Evolutionary conservation across 2,329 filamentous ascomycete species (phyloP).

Genomic region (Mycogone perniciosa): DNA sequence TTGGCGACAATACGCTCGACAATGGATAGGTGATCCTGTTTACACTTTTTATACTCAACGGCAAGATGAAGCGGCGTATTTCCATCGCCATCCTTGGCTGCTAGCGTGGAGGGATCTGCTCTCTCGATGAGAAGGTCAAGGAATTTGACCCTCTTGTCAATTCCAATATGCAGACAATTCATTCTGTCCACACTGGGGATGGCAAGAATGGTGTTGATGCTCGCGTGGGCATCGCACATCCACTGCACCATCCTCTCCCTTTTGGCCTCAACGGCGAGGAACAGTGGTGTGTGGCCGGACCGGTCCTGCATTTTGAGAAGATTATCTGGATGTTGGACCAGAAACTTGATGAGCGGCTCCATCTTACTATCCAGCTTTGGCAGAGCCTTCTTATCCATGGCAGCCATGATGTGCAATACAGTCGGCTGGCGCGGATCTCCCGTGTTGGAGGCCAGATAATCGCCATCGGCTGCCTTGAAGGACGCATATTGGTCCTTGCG

Average conservation of each 20-base stretch:
- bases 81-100: slow-evolving; percentile 11
- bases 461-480: slow-evolving; percentile 10
- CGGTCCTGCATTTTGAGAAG: slow-evolving; percentile 3
- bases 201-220: slow-evolving; percentile 9
- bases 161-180: slow-evolving; percentile 12
- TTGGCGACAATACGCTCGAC: slow-evolving; percentile 15
- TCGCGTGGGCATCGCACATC: slow-evolving; percentile 11
- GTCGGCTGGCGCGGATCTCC: slow-evolving; percentile 14
- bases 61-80: slow-evolving; percentile 20
- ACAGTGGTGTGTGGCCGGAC: slow-evolving; percentile 10
- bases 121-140: slow-evolving; percentile 14
- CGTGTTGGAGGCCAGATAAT: slow-evolving; percentile 10
- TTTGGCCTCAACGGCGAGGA: slow-evolving; percentile 11
- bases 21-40: slow-evolving; percentile 15
- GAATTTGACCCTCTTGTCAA: slow-evolving; percentile 17
- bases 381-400: slow-evolving; percentile 14
- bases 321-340: slow-evolving; percentile 7
- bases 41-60: slow-evolving; percentile 19
- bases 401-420: slow-evolving; percentile 16
- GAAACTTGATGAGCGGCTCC: slow-evolving; percentile 13
- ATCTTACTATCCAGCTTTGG: slow-evolving; percentile 16
- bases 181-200: slow-evolving; percentile 10
- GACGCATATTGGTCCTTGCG: slow-evolving; percentile 4
- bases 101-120: slow-evolving; percentile 10
- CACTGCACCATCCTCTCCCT: slow-evolving; percentile 14